A percentile compares a stretch with the other conserved stretches of the same genome.
phyloP scores from a whole-genome alignment of 192 early-diverging fungal genomes.

The Rhizophagus prolifer region DNA sequence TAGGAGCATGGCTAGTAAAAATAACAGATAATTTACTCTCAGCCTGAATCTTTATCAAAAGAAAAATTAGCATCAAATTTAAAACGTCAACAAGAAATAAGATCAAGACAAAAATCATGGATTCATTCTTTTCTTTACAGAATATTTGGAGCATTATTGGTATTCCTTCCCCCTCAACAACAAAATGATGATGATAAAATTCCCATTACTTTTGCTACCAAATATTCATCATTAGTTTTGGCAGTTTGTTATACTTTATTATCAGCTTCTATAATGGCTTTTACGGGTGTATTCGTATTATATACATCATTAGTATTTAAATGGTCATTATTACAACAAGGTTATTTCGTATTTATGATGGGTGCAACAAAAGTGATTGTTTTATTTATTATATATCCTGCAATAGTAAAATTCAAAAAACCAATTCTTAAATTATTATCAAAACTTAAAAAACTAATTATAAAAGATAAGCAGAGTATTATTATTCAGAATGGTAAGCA shows the following conservation, averaged over 20 bases:
- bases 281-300: neutral
- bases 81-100: constrained; percentile 1
- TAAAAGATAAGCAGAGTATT: no score
- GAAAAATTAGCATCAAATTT: constrained; percentile 13
- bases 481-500: no score
- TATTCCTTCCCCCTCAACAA: constrained; percentile 1
- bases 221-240: neutral
- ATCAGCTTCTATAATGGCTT: neutral
- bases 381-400: neutral
- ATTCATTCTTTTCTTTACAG: neutral
- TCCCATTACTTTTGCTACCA: neutral
- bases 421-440: no score
- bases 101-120: neutral
- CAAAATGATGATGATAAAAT: neutral
- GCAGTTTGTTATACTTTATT: neutral
- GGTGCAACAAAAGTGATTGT: neutral
- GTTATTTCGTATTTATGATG: constrained; percentile 15
- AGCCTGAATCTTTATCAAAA: constrained; percentile 16
- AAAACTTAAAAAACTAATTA: neutral
- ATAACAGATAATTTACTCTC: constrained; percentile 10
- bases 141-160: neutral
- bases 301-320: constrained; percentile 20
- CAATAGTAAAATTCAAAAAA: constrained; percentile 10
- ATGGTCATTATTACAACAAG: constrained; percentile 1
- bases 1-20: constrained; percentile 2